Conservation (phyloP, 495 filamentous ascomycete genomes). For the Aspergillus ostianus region DNA sequence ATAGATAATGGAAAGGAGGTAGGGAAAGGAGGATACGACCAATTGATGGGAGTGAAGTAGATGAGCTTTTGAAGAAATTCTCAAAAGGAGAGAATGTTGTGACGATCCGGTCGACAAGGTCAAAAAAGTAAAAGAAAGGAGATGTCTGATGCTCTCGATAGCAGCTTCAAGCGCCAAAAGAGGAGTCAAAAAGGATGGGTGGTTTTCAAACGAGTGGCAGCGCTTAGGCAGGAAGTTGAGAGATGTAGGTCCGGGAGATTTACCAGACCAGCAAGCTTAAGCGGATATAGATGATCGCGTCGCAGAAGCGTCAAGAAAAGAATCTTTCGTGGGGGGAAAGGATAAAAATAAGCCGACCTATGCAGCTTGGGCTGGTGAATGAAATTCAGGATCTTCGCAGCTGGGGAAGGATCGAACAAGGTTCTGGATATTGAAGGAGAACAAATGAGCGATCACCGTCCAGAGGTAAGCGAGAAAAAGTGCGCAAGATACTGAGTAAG, state of each 20-base stretch:
- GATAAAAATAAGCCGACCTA: constrained; percentile 40
- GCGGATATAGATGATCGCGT: constrained; percentile 38
- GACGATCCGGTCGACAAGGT: constrained; percentile 42
- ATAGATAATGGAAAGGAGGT: constrained; percentile 1
- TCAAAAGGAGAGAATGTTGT: constrained; percentile 21
- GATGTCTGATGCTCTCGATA: constrained; percentile 30
- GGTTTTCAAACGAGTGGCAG: constrained; percentile 33
- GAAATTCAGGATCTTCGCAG: constrained; percentile 20
- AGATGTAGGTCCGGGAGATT: constrained; percentile 18
- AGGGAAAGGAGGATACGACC: constrained; percentile 16
- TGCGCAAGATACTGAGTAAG: constrained; percentile 14
- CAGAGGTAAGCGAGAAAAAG: constrained; percentile 29
- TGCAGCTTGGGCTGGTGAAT: constrained; percentile 32
- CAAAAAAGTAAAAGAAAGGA: constrained; percentile 18
- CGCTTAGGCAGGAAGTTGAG: constrained; percentile 24
- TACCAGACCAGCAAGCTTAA: constrained; percentile 30
- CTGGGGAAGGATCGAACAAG: constrained; percentile 17
- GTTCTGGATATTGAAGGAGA: constrained; percentile 31
- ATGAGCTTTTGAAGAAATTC: constrained; percentile 5
- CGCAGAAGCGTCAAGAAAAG: constrained; percentile 40
- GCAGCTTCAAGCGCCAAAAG: constrained; percentile 47
- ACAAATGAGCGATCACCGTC: constrained; percentile 22
- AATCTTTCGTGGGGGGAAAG: constrained; percentile 22
- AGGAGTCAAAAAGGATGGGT: constrained; percentile 5
- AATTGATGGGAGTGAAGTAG: constrained; percentile 13